Evolutionary conservation across 2,329 filamentous ascomycete species (phyloP).

Genomic region (Blastomyces percursus): DNA sequence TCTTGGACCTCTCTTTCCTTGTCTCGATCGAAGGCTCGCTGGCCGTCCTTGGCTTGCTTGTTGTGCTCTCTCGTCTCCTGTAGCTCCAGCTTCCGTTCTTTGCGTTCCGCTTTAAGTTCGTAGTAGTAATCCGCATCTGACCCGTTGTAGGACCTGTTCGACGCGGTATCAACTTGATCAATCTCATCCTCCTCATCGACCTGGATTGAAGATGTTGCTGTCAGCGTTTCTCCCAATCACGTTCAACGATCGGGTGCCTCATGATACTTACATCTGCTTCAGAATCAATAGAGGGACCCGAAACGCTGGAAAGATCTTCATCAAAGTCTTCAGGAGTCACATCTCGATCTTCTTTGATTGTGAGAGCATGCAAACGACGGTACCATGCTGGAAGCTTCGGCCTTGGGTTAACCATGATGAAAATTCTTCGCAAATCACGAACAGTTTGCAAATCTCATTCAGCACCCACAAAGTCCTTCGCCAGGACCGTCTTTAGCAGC

Average conservation of each 20-base stretch:
- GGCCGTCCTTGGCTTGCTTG: no score
- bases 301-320: conserved; percentile 7
- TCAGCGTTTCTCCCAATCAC: neutral
- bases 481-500: neutral
- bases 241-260: neutral
- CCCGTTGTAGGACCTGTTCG: no score
- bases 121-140: neutral
- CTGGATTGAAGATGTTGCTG: no score
- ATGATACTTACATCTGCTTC: conserved; percentile 4
- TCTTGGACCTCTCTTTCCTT: no score
- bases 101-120: neutral
- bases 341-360: conserved; percentile 1
- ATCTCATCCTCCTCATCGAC: no score
- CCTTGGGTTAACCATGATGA: neutral
- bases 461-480: no score
- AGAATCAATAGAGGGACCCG: conserved; percentile 1
- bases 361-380: conserved; percentile 2
- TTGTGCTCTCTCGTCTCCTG: no score
- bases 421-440: neutral
- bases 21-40: no score
- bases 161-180: no score
- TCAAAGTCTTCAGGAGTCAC: conserved; percentile 1
- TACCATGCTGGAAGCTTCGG: conserved; percentile 5
- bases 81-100: neutral
- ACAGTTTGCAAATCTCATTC: no score